Percentiles rank a stretch among this genome's conserved stretches.
phyloP scores from a whole-genome alignment of 2,329 filamentous ascomycete species.

The Penicillium sp. region DNA sequence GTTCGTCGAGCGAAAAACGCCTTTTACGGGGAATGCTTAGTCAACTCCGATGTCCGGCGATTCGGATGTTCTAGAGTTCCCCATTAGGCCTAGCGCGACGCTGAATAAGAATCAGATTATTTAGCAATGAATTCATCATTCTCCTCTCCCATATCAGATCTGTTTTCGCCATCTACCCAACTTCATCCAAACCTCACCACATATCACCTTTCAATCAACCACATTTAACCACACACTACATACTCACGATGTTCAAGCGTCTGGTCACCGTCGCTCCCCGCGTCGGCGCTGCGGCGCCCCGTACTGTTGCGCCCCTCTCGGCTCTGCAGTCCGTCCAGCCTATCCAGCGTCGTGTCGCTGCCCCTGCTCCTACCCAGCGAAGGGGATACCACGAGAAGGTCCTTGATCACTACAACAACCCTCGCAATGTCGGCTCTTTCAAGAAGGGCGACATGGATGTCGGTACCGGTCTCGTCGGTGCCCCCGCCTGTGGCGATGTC shows the following conservation, averaged over 20 bases:
- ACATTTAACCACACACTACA: conserved; percentile 16
- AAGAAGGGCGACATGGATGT: conserved; percentile 78
- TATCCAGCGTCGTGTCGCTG: conserved; percentile 37
- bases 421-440: conserved; percentile 77
- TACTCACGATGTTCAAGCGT: conserved; percentile 58
- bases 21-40: conserved; percentile 6
- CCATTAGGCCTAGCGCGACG: conserved; percentile 16
- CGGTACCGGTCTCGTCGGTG: conserved; percentile 85
- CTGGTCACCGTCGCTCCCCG: conserved; percentile 55
- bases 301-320: conserved; percentile 48
- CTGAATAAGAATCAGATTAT: conserved; percentile 28
- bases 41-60: conserved; percentile 26
- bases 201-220: conserved; percentile 4
- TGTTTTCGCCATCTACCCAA: conserved; percentile 16
- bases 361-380: conserved; percentile 36
- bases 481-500: conserved; percentile 88
- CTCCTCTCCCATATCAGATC: conserved; percentile 23
- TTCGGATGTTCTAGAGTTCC: conserved; percentile 13
- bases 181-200: background rate
- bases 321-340: conserved; percentile 41
- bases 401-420: conserved; percentile 79
- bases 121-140: conserved; percentile 28
- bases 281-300: conserved; percentile 51
- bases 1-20: background rate
- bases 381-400: conserved; percentile 68